Evolutionary conservation across 352 stramenopile genomes (phyloP), one percentile per base, ranked within the genome.

Genomic region (Pythium rhizo-oryzae): DNA sequence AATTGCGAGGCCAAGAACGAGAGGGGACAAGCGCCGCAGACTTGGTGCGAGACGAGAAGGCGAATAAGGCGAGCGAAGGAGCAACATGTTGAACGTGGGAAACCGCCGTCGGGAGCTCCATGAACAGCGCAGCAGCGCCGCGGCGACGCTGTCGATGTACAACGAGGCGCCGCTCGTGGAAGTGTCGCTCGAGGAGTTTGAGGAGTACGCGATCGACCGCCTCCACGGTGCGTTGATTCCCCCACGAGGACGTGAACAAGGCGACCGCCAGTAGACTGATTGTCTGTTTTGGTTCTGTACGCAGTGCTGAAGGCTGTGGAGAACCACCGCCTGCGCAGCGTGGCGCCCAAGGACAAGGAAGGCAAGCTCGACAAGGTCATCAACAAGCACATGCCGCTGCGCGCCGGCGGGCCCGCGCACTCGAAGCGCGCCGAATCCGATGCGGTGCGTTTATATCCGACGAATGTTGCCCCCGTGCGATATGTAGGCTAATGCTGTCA

Each of bases 151-250:
- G 59, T 96, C 88, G 58, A 88, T 99, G 74, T 99, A 99, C 77
- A 87, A 92, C 19, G 85, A 98, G 55, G 84, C 96, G 60, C 97
- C 97, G 21, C 78, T 89, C 47, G 86, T 98, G 15, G 97, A 99
- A 77, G 85, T 99, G 47, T 98, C 91, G 68, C 77, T 99, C 39
- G 97, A 99, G 73, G 93, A 99, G 71, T 99, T 99, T 87, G 97
- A 99, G 78, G 86, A 98, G 55, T 98, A 98, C 76, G 96, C 98
- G 6, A 95, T 99, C 54, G 96, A 99, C 67, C 81, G 98, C 5
- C 81, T 99, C 71, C 93, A 98, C 47, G 76, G 89, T 91, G 61
- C 64, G 54, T n/a, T n/a, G n/a, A n/a, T n/a, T n/a, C n/a, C n/a
- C n/a, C n/a, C n/a, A n/a, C n/a, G n/a, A n/a, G n/a, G n/a, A n/a